Base-by-base conservation (phyloP, 2,329 filamentous ascomycete species). In the Bipolaris bicolor region DNA sequence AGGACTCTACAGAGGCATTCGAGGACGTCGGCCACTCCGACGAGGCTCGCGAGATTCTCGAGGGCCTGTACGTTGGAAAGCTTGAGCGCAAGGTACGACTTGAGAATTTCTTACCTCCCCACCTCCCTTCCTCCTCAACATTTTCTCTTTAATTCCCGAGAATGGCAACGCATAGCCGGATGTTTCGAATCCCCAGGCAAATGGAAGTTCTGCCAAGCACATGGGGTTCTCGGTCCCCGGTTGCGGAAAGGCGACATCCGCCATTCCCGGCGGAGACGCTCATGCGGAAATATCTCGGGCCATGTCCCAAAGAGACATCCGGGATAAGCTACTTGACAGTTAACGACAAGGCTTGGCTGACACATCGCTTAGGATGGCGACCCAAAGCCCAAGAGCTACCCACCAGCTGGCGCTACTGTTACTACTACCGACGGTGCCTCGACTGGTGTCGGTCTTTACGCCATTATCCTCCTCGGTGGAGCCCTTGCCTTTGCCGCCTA, bases 1-100 rank as follows among this genome's bases (percentile, higher is more conserved):
- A 97, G 82, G 95, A 99, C 80, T 90, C 91, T 73, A 97, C 94
- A 71, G 95, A 98, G 82, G 94, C 95, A 61, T 99, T 99, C 77
- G 95, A 99, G 83, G 95, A 99, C 80, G 95, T 99, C 74, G 95
- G 95, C 76, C 95, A 99, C 89, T 96, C 91, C 73, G 95, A 99
- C 80, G 95, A 99, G 84, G 95, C 95, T 67, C 90, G 95, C 67
- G 94, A 98, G 83, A 94, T 96, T 67, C 88, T 99, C 56, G 88
- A 90, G 0, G 74, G 74, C 36, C 62, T 77, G 65, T 68, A 75
- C 24, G 74, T 77, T 34, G 75, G 75, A 56, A 74, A 40, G 22
- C 52, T 77, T 57, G 75, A 77, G 73, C 70, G 75, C 57, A 56
- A 70, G 74, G 75, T 77, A 75, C 31, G 22, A 24, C 29, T 15